Evolutionary conservation across 176 grass and related monocot species (phyloP).

Genomic region (Carex kokanica): DNA sequence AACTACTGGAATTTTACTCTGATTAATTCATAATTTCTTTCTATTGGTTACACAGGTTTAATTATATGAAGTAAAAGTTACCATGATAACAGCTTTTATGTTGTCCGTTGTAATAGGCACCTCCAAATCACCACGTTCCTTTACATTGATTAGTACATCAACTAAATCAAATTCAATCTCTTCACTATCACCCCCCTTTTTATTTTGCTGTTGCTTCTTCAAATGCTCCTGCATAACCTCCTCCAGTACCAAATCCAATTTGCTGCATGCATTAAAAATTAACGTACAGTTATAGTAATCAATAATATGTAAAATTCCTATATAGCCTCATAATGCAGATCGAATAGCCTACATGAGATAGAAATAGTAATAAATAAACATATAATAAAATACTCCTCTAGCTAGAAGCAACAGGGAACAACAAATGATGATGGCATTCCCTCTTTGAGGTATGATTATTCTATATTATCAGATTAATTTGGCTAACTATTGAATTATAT

Average conservation of each 20-base stretch:
- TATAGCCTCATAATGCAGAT: not conserved
- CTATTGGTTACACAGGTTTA: not conserved
- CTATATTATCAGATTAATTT: not conserved
- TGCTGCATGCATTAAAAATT: not conserved
- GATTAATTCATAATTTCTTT: not conserved
- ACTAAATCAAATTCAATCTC: slow-evolving; percentile 26
- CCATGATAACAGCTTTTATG: slow-evolving; percentile 35
- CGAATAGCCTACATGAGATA: not conserved
- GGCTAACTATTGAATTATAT: not conserved
- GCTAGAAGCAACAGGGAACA: not conserved
- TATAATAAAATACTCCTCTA: not conserved
- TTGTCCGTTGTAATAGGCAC: slow-evolving; percentile 32
- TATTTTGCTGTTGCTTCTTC: not conserved
- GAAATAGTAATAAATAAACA: not conserved
- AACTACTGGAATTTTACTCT: not conserved
- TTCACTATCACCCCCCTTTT: not conserved
- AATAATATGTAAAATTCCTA: not conserved
- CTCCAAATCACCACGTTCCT: slow-evolving; percentile 15
- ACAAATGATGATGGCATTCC: not conserved
- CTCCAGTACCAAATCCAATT: slow-evolving; percentile 32
- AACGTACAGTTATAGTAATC: not conserved
- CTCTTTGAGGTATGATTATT: not conserved
- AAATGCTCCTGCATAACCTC: slow-evolving; percentile 33
- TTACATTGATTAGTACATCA: slow-evolving; percentile 38
- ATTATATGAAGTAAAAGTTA: slow-evolving; percentile 9